Percentiles rank a stretch among this genome's conserved stretches.
phyloP scores from a whole-genome alignment of 371 early-diverging fungal genomes.

The Rhizopus arrhizus region DNA sequence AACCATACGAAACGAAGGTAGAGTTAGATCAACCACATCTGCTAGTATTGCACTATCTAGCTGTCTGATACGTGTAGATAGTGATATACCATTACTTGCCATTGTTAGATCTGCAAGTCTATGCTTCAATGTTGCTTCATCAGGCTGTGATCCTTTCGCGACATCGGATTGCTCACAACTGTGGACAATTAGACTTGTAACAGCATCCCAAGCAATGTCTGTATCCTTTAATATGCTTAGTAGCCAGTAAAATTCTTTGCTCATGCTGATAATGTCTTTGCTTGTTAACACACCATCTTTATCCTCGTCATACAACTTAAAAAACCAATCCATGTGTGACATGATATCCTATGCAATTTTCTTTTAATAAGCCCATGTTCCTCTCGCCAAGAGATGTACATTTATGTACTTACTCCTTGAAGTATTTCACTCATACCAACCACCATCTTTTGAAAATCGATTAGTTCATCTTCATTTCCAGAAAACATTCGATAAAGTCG shows the following conservation, averaged over 20 bases:
- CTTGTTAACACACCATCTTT: constrained; percentile 64
- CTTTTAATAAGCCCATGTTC: too few species aligned
- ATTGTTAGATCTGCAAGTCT: constrained; percentile 27
- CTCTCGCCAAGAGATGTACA: too few species aligned
- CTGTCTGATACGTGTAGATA: constrained; percentile 22
- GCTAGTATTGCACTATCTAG: constrained; percentile 22
- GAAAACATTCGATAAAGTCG: constrained; percentile 54
- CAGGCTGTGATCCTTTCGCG: constrained; percentile 27
- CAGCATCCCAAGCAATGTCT: constrained; percentile 34
- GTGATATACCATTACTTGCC: constrained; percentile 12
- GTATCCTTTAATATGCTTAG: constrained; percentile 23
- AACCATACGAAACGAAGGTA: constrained; percentile 56
- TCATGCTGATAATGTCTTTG: constrained; percentile 77
- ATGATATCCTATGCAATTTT: constrained; percentile 58
- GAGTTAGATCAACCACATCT: constrained; percentile 23
- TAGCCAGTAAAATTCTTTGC: constrained; percentile 80
- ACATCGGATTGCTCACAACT: constrained; percentile 60
- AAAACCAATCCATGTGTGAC: constrained; percentile 77
- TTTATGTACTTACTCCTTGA: constrained; percentile 47
- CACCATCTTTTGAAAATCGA: constrained; percentile 77
- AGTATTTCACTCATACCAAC: constrained; percentile 75
- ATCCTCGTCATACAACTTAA: constrained; percentile 75
- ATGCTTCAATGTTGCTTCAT: constrained; percentile 18
- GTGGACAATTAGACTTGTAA: constrained; percentile 26
- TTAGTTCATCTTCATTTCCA: constrained; percentile 31